A percentile compares a stretch with the other conserved stretches of the same genome.
These are phyloP conservation scores for Aspergillus thermomutatus DNA, from an alignment of 2,329 filamentous ascomycete species.

Conservation along the genomic window DNA sequence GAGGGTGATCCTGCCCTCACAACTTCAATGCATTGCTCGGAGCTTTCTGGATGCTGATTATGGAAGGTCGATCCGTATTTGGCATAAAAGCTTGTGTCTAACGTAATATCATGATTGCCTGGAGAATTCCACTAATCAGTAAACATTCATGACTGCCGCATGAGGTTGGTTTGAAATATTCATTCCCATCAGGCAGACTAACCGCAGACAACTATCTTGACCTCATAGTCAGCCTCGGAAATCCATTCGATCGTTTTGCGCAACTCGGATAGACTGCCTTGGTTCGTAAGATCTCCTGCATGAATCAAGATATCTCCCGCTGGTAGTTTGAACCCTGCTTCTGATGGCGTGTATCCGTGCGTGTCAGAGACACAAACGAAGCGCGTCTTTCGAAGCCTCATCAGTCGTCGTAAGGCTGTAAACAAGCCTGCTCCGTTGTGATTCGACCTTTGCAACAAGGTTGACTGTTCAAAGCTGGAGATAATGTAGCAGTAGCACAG, in stretches of 20 bases:
- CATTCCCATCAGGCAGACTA: conserved; percentile 10
- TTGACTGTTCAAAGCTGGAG: background rate
- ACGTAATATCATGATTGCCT: conserved; percentile 59
- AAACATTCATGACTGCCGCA: background rate
- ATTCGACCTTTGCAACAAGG: background rate
- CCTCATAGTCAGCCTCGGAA: conserved; percentile 50
- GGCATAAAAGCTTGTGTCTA: conserved; percentile 49
- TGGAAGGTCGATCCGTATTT: conserved; percentile 42
- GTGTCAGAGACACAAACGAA: conserved; percentile 61
- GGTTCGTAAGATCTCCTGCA: conserved; percentile 58
- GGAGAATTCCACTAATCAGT: background rate
- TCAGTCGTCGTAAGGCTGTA: background rate
- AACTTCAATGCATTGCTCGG: conserved; percentile 43
- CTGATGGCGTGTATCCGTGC: conserved; percentile 49
- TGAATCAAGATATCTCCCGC: conserved; percentile 58
- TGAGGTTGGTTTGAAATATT: background rate
- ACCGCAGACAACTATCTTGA: conserved; percentile 56
- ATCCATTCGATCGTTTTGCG: conserved; percentile 53
- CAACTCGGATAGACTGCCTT: conserved; percentile 51
- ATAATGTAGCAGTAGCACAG: background rate
- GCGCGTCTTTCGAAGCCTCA: conserved; percentile 43
- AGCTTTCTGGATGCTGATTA: conserved; percentile 44
- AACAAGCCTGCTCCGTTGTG: background rate
- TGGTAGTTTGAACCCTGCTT: conserved; percentile 51
- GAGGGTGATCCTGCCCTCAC: conserved; percentile 39